Conservation (phyloP, 2,329 filamentous ascomycete genomes). For the Diaporthe destruens region DNA sequence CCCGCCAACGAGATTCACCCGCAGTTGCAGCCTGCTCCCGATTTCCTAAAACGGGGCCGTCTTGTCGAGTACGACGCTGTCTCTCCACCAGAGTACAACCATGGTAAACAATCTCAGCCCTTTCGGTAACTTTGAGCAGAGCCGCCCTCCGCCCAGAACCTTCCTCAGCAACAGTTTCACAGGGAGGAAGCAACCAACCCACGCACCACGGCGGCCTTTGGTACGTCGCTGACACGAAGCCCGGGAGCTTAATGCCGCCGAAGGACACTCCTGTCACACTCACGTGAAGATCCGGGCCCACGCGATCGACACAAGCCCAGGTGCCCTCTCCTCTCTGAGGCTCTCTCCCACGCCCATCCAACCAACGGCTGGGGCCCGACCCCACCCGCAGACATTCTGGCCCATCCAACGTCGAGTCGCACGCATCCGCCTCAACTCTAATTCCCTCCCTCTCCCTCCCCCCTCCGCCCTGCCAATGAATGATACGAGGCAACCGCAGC, state of each 20-base stretch:
- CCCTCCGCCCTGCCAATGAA: too few relatives aligned
- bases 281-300: slow-evolving; percentile 28
- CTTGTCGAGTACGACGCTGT: slow-evolving; percentile 11
- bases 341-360: slow-evolving; percentile 8
- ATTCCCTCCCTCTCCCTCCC: neutral
- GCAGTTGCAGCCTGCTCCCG: slow-evolving; percentile 3
- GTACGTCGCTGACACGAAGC: slow-evolving; percentile 25
- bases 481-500: slow-evolving; percentile 5
- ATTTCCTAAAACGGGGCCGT: neutral
- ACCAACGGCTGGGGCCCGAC: slow-evolving; percentile 18
- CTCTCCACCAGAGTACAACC: slow-evolving; percentile 4
- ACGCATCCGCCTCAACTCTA: slow-evolving; percentile 26
- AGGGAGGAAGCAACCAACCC: slow-evolving; percentile 21
- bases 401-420: slow-evolving; percentile 21
- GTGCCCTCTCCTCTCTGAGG: too few relatives aligned
- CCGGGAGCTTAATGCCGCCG: slow-evolving; percentile 26
- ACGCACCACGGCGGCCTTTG: slow-evolving; percentile 24
- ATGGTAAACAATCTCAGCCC: slow-evolving; percentile 11
- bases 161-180: slow-evolving; percentile 32
- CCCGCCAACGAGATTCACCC: slow-evolving; percentile 7
- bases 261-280: slow-evolving; percentile 18
- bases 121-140: slow-evolving; percentile 24
- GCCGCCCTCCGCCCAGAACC: slow-evolving; percentile 22
- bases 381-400: slow-evolving; percentile 16
- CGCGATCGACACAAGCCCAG: slow-evolving; percentile 26